Base-by-base conservation (phyloP, 257 asterid species). In the Nicotiana sylvestris region DNA sequence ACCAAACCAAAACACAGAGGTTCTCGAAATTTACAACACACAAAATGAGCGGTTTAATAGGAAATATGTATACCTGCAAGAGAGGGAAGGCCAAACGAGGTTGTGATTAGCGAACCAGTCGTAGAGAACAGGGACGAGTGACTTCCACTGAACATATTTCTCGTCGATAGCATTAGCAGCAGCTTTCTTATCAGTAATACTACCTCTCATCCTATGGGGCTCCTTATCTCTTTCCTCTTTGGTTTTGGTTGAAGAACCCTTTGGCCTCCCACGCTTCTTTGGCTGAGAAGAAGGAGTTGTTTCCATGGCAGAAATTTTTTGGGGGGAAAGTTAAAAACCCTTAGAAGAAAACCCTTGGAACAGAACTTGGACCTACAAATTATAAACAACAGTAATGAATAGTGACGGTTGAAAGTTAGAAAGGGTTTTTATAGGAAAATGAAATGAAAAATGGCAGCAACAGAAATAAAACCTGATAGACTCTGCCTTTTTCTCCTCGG, bases 211-310 rank as follows among this genome's bases (percentile, higher is more conserved):
- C 88, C 69, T 88, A 13, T 67, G 77, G 5, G 89, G 55, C 43
- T 91, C 98, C 51, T 68, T 86, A 12, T 90, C 95, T 87, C 82
- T 89, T 27, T 90, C 97, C 4, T 85, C 90, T 81, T 89, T 95
- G 58, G 91, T 84, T 85, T 93, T 95, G 74, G 92, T 94, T 78
- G 96, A 88, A 21, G 99, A 94, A 37, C 98, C 98, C 93, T 89
- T 94, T 55, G 99, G 99, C 78, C 98, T 82, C 65, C 99, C 99
- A 35, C 99, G 92, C 93, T 89, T 96, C 90, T 88, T 89, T 33
- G 96, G 97, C 78, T 92, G 86, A 49, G 95, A 92, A 82, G 94
- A 88, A 25, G 81, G 68, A n/a, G 43, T 69, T 32, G 89, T 81
- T 66, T 85, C 88, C 90, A 83, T 85, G 77, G 77, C 37, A 35